Conservation (phyloP, 176 grass and related monocot species). For the Carex parvula region DNA sequence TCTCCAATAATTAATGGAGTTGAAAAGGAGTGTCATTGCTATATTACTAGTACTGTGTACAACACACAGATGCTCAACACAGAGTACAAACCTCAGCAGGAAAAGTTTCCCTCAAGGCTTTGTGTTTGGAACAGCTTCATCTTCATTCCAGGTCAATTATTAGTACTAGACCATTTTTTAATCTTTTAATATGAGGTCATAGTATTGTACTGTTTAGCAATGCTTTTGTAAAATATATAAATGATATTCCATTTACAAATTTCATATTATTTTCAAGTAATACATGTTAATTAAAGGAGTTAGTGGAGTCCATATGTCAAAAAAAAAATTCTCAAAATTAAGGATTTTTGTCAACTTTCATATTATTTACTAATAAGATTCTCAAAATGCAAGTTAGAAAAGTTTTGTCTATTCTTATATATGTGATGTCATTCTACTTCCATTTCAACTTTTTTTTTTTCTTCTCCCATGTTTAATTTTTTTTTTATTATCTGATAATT, state of each 20-base stretch:
- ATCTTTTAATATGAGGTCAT: background rate
- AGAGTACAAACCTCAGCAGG: slow-evolving; percentile 45
- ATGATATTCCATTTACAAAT: background rate
- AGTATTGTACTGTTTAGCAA: background rate
- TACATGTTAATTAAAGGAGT: background rate
- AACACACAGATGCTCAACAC: slow-evolving; percentile 29
- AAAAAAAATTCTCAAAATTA: background rate
- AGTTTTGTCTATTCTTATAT: background rate
- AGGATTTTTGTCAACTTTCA: background rate
- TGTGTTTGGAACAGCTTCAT: slow-evolving; percentile 85
- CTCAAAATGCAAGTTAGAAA: background rate
- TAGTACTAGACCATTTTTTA: background rate
- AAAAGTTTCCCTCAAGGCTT: slow-evolving; percentile 77
- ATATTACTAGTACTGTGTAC: slow-evolving; percentile 24
- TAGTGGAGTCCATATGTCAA: background rate
- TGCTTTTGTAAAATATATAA: background rate
- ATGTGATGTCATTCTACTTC: background rate
- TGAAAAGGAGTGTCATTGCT: slow-evolving; percentile 4
- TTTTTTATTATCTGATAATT: background rate
- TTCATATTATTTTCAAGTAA: background rate
- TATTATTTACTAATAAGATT: too few relatives aligned
- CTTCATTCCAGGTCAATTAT: slow-evolving; percentile 65
- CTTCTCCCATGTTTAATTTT: background rate
- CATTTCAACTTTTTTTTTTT: background rate
- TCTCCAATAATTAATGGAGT: slow-evolving; percentile 1